These are phyloP conservation scores for Escovopsis sp. DNA, from an alignment of 2,329 filamentous ascomycete species.

Conservation along the genomic window DNA sequence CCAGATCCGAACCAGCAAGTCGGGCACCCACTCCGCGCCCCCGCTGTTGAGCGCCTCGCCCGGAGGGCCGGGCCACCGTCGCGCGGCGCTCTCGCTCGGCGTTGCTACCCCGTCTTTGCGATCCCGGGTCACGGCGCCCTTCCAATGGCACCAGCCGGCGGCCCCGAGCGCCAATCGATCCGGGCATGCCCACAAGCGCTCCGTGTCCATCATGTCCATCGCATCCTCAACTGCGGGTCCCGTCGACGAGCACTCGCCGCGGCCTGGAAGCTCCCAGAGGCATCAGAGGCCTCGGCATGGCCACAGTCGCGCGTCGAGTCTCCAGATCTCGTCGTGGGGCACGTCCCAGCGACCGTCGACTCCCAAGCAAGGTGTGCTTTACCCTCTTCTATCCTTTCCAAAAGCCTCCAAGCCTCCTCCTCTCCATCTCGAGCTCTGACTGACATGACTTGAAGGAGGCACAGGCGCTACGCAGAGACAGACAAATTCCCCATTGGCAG, in stretches of 20 bases:
- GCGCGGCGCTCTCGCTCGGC: constrained; percentile 49
- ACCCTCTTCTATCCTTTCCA: constrained; percentile 10
- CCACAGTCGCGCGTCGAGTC: constrained; percentile 65
- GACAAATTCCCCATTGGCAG: constrained; percentile 35
- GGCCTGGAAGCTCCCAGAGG: constrained; percentile 25
- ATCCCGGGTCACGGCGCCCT: constrained; percentile 26
- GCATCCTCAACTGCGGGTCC: constrained; percentile 32
- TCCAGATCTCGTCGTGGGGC: constrained; percentile 45
- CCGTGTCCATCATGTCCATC: constrained; percentile 70
- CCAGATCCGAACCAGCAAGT: constrained; percentile 24
- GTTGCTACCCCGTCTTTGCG: constrained; percentile 30
- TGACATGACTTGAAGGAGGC: constrained; percentile 3
- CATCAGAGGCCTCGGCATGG: constrained; percentile 40
- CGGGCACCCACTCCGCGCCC: constrained; percentile 28
- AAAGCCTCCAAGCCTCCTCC: too few relatives aligned
- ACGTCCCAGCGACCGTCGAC: constrained; percentile 28
- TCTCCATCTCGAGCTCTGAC: not conserved
- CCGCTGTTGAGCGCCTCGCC: constrained; percentile 22
- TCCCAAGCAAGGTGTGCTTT: constrained; percentile 27
- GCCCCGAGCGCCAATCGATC: constrained; percentile 16
- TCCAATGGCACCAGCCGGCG: constrained; percentile 29
- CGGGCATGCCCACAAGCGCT: constrained; percentile 54
- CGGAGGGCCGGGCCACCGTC: constrained; percentile 39
- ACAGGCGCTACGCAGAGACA: constrained; percentile 22
- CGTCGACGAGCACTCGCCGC: constrained; percentile 30